Conservation (phyloP, 345 rosid genomes). For the Mangifera indica region DNA sequence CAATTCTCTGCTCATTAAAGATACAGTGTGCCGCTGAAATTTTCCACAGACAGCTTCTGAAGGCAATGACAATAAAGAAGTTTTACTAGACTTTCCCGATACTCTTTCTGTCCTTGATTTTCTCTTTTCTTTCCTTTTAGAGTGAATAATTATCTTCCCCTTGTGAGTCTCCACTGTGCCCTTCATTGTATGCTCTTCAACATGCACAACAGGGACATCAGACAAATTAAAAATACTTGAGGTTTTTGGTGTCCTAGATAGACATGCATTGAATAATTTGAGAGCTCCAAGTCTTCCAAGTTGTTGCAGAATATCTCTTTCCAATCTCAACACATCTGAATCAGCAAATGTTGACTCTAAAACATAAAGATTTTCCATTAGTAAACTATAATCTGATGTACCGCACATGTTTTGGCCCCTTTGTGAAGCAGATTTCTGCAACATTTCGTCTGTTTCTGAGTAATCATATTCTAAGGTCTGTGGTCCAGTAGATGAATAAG, state of each 20-base stretch:
- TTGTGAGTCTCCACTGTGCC: constrained; percentile 17
- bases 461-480: constrained; percentile 39
- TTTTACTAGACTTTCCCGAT: constrained; percentile 10
- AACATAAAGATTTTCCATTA: constrained; percentile 62
- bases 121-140: constrained; percentile 43
- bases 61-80: constrained; percentile 21
- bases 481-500: constrained; percentile 33
- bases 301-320: constrained; percentile 61
- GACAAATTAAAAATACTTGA: constrained; percentile 35
- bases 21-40: neutral
- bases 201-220: constrained; percentile 23
- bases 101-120: constrained; percentile 41
- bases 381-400: constrained; percentile 43
- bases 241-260: constrained; percentile 39
- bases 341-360: constrained; percentile 61
- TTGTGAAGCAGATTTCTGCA: constrained; percentile 26
- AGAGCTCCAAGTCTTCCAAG: constrained; percentile 68
- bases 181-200: constrained; percentile 22
- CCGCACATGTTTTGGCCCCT: constrained; percentile 21
- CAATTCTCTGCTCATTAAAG: constrained; percentile 33
- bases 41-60: too few species aligned
- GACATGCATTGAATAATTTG: constrained; percentile 42
- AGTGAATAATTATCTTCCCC: constrained; percentile 33
- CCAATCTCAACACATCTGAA: constrained; percentile 44
- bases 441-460: constrained; percentile 31